These are phyloP conservation scores for Mycena chlorophos DNA, from an alignment of 768 basidiomycete genomes.

Conservation along the genomic window DNA sequence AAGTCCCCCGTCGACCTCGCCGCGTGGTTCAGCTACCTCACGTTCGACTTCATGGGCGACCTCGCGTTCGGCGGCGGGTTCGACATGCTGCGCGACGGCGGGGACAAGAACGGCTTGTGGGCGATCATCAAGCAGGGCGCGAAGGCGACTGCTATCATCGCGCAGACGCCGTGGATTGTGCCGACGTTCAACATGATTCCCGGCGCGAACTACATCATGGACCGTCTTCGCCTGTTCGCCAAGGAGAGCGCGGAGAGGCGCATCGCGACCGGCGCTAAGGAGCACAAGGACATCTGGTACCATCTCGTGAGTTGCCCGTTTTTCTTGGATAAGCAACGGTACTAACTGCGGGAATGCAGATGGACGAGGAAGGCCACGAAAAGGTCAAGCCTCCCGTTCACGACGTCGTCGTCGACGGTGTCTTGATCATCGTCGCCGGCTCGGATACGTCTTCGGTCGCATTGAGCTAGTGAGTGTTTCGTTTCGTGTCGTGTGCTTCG, in stretches of 20 bases:
- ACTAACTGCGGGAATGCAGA: conserved; percentile 25
- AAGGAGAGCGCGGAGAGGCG: not conserved
- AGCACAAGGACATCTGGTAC: conserved; percentile 46
- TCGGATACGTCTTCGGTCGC: conserved; percentile 45
- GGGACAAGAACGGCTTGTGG: conserved; percentile 49
- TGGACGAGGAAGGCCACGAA: conserved; percentile 41
- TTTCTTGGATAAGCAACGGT: not conserved
- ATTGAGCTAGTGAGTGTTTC: conserved; percentile 32
- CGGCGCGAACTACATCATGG: not conserved
- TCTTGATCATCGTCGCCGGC: conserved; percentile 45
- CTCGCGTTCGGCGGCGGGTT: conserved; percentile 33
- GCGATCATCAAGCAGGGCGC: conserved; percentile 43
- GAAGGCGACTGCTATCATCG: conserved; percentile 39
- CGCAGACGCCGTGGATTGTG: conserved; percentile 28
- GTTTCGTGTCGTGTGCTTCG: not conserved
- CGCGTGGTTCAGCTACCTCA: conserved; percentile 40
- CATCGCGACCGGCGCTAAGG: conserved; percentile 26
- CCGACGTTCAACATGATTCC: not conserved
- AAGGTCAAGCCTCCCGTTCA: conserved; percentile 34
- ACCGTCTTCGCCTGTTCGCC: conserved; percentile 3
- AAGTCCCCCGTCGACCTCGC: conserved; percentile 29
- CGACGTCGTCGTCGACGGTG: conserved; percentile 41
- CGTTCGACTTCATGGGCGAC: conserved; percentile 43
- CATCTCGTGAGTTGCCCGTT: conserved; percentile 31
- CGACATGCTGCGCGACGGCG: conserved; percentile 37